phyloP scores from a whole-genome alignment of 1,139 yeast species.

The Pichiaceae sp. region DNA sequence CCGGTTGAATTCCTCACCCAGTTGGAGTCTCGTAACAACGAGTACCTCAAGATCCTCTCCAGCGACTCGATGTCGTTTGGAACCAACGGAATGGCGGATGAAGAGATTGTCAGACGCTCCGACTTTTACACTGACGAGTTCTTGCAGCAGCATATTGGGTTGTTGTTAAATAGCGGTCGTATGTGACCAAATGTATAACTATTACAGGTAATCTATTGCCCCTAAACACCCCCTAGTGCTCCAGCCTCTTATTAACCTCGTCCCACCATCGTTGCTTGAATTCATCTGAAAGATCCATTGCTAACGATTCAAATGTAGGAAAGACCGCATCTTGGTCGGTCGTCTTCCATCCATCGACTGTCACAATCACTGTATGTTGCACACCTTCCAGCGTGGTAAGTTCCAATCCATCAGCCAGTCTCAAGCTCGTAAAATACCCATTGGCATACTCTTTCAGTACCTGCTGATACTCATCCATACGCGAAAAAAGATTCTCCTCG shows the following conservation, averaged over 20 bases:
- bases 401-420: not conserved
- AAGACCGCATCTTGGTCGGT: not conserved
- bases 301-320: slow-evolving; percentile 2
- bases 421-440: not conserved
- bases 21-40: slow-evolving; percentile 26
- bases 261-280: slow-evolving; percentile 3
- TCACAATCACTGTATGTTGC: not conserved
- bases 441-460: slow-evolving; percentile 8
- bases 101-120: slow-evolving; percentile 79
- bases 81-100: slow-evolving; percentile 81
- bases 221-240: too few species aligned
- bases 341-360: slow-evolving; percentile 2
- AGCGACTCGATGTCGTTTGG: slow-evolving; percentile 75
- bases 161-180: slow-evolving; percentile 50
- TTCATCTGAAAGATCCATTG: not conserved
- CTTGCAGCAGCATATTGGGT: slow-evolving; percentile 67
- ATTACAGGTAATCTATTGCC: too few species aligned
- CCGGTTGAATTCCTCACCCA: slow-evolving; percentile 69
- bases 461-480: slow-evolving; percentile 5
- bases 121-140: slow-evolving; percentile 73
- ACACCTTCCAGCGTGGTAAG: not conserved
- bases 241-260: not conserved
- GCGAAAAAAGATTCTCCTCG: not conserved
- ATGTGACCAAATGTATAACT: slow-evolving; percentile 24
- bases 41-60: slow-evolving; percentile 67